These are phyloP conservation scores for Ceraceosorus guamensis DNA, from an alignment of 1,284 basidiomycete genomes.

Conservation along the genomic window DNA sequence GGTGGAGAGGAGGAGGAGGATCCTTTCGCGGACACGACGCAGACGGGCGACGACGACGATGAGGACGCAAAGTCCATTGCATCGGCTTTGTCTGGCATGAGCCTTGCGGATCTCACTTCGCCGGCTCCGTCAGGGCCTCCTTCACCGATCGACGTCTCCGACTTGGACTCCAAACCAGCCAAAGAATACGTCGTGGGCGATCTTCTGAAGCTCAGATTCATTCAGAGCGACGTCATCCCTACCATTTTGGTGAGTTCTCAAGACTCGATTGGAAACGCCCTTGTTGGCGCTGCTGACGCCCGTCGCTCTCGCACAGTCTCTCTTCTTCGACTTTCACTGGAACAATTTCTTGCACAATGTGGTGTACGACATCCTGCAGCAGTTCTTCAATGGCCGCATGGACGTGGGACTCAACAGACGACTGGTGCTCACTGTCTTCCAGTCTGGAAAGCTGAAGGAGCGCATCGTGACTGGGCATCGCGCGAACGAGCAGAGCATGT, in stretches of 20 bases:
- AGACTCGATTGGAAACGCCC: background rate
- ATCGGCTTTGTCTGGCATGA: constrained; percentile 35
- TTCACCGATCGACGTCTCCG: constrained; percentile 27
- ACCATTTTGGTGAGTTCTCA: constrained; percentile 22
- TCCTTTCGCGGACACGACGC: background rate
- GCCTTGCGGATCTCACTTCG: constrained; percentile 36
- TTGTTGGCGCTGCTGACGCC: background rate
- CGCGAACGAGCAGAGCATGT: constrained; percentile 34
- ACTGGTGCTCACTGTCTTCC: constrained; percentile 41
- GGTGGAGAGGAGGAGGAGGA: background rate
- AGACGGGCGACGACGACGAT: constrained; percentile 6
- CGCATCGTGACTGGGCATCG: constrained; percentile 40
- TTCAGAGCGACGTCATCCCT: constrained; percentile 39
- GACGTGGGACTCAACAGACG: constrained; percentile 38
- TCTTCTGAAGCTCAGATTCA: constrained; percentile 40
- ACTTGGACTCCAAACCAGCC: no score
- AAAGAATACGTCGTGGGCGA: constrained; percentile 38
- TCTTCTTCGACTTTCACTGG: constrained; percentile 94
- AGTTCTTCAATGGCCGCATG: constrained; percentile 83
- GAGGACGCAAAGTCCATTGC: constrained; percentile 24
- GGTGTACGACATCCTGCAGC: constrained; percentile 92
- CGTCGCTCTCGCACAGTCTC: no score
- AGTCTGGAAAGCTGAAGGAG: constrained; percentile 32
- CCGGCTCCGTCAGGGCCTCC: constrained; percentile 28
- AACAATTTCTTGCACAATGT: constrained; percentile 98